Percentiles rank a stretch among this genome's conserved stretches.
phyloP scores from a whole-genome alignment of 768 basidiomycete species.

The Dentipellis sp. region DNA sequence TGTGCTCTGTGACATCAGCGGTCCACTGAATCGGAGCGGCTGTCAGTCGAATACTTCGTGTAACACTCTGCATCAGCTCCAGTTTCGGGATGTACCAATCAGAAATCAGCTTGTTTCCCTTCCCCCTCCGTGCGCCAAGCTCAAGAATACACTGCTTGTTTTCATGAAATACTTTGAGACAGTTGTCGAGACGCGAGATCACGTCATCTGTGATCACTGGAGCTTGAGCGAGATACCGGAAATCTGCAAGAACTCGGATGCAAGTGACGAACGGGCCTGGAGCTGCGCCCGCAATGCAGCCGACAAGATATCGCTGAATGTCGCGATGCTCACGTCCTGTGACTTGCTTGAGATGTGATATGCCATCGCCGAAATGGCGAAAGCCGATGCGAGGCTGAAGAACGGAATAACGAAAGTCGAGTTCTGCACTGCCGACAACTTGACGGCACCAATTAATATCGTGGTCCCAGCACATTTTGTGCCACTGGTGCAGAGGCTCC shows the following conservation, averaged over 20 bases:
- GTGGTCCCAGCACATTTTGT: constrained; percentile 30
- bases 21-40: background rate
- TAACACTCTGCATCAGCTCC: constrained; percentile 12
- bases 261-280: constrained; percentile 21
- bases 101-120: constrained; percentile 13
- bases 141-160: constrained; percentile 27
- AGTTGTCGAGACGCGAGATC: constrained; percentile 1
- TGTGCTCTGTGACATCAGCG: background rate
- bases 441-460: constrained; percentile 29
- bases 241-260: constrained; percentile 27
- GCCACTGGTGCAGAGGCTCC: constrained; percentile 31
- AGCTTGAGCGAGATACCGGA: constrained; percentile 27
- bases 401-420: constrained; percentile 28
- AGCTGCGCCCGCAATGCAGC: constrained; percentile 26
- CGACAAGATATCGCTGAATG: constrained; percentile 27
- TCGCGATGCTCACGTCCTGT: constrained; percentile 31
- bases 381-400: constrained; percentile 27
- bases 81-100: constrained; percentile 36
- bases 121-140: constrained; percentile 20
- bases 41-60: background rate
- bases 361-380: constrained; percentile 29
- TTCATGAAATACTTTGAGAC: constrained; percentile 24
- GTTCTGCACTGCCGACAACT: constrained; percentile 21
- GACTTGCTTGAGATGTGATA: constrained; percentile 31
- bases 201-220: constrained; percentile 11